Conservation (phyloP, 352 stramenopile species). For the Phytophthora aleatoria region DNA sequence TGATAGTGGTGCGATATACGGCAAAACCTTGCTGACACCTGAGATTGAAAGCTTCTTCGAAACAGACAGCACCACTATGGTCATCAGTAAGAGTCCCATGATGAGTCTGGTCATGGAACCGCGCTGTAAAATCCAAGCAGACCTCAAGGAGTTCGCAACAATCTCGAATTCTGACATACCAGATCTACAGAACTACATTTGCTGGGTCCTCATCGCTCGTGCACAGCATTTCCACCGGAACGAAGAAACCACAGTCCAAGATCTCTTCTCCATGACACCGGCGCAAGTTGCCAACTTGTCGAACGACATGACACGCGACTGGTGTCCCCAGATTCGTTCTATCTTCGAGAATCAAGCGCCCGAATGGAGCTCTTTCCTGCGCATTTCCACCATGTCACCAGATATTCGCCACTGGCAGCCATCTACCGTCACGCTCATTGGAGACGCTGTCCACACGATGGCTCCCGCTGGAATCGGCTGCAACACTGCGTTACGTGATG, state of each 20-base stretch:
- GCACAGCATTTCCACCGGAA: slow-evolving; percentile 46
- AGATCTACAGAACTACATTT: slow-evolving; percentile 58
- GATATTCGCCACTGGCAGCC: slow-evolving; percentile 52
- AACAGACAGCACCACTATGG: slow-evolving; percentile 51
- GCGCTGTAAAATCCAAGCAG: slow-evolving; percentile 35
- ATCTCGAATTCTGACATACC: slow-evolving; percentile 14
- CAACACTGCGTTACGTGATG: slow-evolving; percentile 62
- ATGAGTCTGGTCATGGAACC: slow-evolving; percentile 72
- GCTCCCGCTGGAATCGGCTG: slow-evolving; percentile 56
- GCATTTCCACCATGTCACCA: slow-evolving; percentile 64
- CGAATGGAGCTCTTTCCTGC: slow-evolving; percentile 63
- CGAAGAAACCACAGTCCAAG: slow-evolving; percentile 40
- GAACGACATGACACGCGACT: slow-evolving; percentile 55
- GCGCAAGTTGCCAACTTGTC: slow-evolving; percentile 51
- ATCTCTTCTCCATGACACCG: slow-evolving; percentile 54
- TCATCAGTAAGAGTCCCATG: slow-evolving; percentile 44
- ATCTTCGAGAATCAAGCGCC: slow-evolving; percentile 49
- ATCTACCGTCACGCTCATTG: slow-evolving; percentile 55
- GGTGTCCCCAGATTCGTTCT: slow-evolving; percentile 48
- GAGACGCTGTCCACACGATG: slow-evolving; percentile 72
- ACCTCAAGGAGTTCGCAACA: slow-evolving; percentile 38
- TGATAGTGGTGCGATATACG: slow-evolving; percentile 70
- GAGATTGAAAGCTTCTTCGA: slow-evolving; percentile 58
- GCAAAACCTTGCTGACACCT: slow-evolving; percentile 58
- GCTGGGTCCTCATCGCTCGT: slow-evolving; percentile 61